Percentiles rank a stretch among this genome's conserved stretches.
Conservation (phyloP, 2,329 filamentous ascomycete species). For the Pseudogymnoascus sp. region DNA sequence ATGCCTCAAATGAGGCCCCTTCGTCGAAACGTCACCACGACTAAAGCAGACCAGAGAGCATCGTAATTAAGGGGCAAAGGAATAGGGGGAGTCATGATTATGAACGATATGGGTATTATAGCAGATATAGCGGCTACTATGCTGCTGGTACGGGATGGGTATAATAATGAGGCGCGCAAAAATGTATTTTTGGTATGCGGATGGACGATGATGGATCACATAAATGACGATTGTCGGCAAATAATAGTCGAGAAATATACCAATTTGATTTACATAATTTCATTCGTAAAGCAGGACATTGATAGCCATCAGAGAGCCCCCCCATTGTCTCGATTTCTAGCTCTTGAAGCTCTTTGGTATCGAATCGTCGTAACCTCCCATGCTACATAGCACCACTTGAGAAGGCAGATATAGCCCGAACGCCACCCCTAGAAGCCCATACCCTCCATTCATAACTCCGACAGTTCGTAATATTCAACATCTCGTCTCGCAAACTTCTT, state of each 20-base stretch:
- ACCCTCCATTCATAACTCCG: not conserved
- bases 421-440: not conserved
- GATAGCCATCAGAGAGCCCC: not conserved
- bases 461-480: not conserved
- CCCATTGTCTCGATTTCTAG: not conserved
- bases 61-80: not conserved
- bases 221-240: not conserved
- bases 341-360: not conserved
- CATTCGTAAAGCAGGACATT: not conserved
- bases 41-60: not conserved
- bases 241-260: conserved; percentile 2
- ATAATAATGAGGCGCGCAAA: not conserved
- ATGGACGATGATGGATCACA: not conserved
- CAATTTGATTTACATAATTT: not conserved
- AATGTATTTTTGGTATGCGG: not conserved
- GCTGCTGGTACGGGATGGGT: not conserved
- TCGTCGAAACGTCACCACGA: not conserved
- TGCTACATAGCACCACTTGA: not conserved
- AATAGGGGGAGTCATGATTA: not conserved
- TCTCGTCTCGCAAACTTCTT: not conserved
- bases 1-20: not conserved
- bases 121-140: not conserved
- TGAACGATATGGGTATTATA: not conserved
- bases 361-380: too few relatives aligned
- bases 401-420: not conserved